phyloP scores from a whole-genome alignment of 306 rosid genomes.

The Arachis stenosperma region DNA sequence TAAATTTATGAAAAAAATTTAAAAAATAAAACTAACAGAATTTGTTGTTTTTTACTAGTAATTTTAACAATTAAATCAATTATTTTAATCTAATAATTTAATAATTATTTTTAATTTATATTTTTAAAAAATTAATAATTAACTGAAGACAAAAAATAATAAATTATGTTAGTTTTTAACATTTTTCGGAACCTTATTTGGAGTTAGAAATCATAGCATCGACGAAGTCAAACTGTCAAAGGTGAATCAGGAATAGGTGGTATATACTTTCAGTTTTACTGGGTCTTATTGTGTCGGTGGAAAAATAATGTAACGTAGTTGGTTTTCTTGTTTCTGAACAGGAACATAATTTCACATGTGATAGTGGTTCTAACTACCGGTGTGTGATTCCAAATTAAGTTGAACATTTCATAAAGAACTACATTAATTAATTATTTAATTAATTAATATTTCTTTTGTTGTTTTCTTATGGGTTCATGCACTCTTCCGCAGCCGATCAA shows the following conservation, averaged over 20 bases:
- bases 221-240: neutral
- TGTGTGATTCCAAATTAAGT: slow-evolving; percentile 5
- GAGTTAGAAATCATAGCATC: slow-evolving; percentile 25
- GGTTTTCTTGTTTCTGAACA: slow-evolving; percentile 20
- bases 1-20: too few species aligned
- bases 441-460: slow-evolving; percentile 16
- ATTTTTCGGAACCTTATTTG: neutral
- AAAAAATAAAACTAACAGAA: too few species aligned
- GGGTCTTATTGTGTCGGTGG: slow-evolving; percentile 44
- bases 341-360: slow-evolving; percentile 35
- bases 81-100: too few species aligned
- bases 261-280: slow-evolving; percentile 9
- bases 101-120: too few species aligned
- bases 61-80: too few species aligned
- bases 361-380: slow-evolving; percentile 32
- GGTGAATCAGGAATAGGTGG: neutral
- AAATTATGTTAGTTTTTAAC: too few species aligned
- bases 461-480: slow-evolving; percentile 32
- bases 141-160: too few species aligned
- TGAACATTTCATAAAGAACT: slow-evolving; percentile 33
- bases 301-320: slow-evolving; percentile 5
- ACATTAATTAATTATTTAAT: neutral
- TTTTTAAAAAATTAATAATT: too few species aligned
- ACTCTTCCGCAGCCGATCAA: slow-evolving; percentile 14
- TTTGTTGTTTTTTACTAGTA: too few species aligned